phyloP scores from a whole-genome alignment of 208 protist genomes.

The Leishmania amazonensis region DNA sequence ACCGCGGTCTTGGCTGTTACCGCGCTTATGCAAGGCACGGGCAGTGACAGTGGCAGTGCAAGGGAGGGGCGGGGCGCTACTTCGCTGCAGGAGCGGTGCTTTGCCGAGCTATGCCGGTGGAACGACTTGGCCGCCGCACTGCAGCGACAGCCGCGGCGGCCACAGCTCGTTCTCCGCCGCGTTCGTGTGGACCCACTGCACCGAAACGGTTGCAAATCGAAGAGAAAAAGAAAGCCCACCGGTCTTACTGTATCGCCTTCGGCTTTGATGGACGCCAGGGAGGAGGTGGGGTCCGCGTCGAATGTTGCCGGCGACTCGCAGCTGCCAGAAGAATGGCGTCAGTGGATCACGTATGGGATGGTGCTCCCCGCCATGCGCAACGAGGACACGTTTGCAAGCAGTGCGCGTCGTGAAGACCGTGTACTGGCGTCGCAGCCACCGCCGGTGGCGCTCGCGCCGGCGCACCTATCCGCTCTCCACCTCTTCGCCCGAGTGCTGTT shows the following conservation, averaged over 20 bases:
- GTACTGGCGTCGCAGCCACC: slow-evolving; percentile 23
- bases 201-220: background rate
- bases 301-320: background rate
- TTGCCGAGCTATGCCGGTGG: slow-evolving; percentile 46
- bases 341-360: slow-evolving; percentile 37
- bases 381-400: slow-evolving; percentile 39
- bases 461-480: slow-evolving; percentile 11
- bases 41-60: background rate
- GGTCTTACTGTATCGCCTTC: background rate
- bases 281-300: background rate
- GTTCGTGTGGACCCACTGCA: background rate
- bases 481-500: slow-evolving; percentile 48
- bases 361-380: slow-evolving; percentile 57
- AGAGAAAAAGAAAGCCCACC: no score
- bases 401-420: slow-evolving; percentile 15
- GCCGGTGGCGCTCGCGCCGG: slow-evolving; percentile 26
- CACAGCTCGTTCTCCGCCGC: slow-evolving; percentile 37
- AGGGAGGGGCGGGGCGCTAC: background rate
- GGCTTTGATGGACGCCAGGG: background rate
- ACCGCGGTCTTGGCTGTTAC: slow-evolving; percentile 20
- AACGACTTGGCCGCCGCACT: slow-evolving; percentile 44
- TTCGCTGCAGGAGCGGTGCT: slow-evolving; percentile 28
- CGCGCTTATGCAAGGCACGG: background rate
- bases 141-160: slow-evolving; percentile 43
- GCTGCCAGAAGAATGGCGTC: background rate